phyloP scores from a whole-genome alignment of 305 asterid species.

The Fraxinus ornus region DNA sequence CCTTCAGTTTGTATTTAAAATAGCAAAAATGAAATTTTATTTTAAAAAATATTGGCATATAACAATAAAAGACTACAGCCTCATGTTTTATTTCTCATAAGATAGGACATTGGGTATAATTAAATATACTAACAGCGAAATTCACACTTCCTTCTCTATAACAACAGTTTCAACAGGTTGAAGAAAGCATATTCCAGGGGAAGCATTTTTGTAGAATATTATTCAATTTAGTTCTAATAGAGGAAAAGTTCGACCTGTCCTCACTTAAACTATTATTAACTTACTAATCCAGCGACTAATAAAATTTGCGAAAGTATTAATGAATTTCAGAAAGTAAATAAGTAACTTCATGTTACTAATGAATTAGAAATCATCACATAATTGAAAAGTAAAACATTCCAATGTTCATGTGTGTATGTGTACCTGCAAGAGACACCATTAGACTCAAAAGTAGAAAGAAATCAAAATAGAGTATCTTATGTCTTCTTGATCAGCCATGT shows the following conservation, averaged over 20 bases:
- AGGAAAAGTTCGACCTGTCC: background rate
- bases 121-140: background rate
- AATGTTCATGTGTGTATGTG: background rate
- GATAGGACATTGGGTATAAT: background rate
- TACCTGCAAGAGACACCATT: no score
- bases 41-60: background rate
- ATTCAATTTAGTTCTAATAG: background rate
- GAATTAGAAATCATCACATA: background rate
- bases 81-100: background rate
- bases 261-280: background rate
- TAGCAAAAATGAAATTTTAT: background rate
- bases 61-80: background rate
- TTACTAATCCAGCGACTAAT: background rate
- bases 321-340: background rate
- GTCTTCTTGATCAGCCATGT: background rate
- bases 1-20: background rate
- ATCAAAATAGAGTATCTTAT: no score
- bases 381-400: background rate
- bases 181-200: background rate
- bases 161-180: background rate
- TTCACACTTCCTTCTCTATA: conserved; percentile 8
- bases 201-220: background rate
- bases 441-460: no score
- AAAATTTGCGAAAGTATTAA: background rate
- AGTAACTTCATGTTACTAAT: background rate